phyloP scores from a whole-genome alignment of 768 basidiomycete genomes.

The Pholiota conissans region DNA sequence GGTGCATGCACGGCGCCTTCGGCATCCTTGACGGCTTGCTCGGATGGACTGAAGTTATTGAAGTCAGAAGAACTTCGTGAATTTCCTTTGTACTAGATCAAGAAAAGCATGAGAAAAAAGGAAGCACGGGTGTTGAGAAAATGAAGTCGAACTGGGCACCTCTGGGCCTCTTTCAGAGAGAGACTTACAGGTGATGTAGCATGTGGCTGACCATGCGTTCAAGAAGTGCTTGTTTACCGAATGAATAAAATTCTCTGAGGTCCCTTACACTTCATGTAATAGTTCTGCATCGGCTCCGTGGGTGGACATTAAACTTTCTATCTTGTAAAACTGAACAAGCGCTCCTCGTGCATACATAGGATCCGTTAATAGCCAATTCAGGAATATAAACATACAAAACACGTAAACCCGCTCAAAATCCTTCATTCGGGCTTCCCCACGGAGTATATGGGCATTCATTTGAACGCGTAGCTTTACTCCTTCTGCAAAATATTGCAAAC shows the following conservation, averaged over 20 bases:
- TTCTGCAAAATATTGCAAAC: slow-evolving; percentile 1
- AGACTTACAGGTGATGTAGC: no score
- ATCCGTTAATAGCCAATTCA: neutral
- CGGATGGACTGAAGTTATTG: no score
- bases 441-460: neutral
- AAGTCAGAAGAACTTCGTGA: no score
- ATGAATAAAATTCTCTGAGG: neutral
- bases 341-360: neutral
- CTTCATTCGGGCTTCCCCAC: neutral
- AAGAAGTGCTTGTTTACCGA: no score
- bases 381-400: neutral
- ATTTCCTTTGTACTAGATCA: no score
- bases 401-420: neutral
- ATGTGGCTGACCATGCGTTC: neutral
- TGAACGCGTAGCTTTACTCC: neutral
- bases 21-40: neutral
- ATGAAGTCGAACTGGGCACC: no score
- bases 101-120: no score
- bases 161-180: no score
- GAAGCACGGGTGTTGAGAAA: no score
- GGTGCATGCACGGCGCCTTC: neutral
- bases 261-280: neutral
- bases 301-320: neutral
- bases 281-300: neutral
- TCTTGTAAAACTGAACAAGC: neutral